These are phyloP conservation scores for Ampelomyces quisqualis DNA, from an alignment of 2,329 filamentous ascomycete species.

Conservation along the genomic window DNA sequence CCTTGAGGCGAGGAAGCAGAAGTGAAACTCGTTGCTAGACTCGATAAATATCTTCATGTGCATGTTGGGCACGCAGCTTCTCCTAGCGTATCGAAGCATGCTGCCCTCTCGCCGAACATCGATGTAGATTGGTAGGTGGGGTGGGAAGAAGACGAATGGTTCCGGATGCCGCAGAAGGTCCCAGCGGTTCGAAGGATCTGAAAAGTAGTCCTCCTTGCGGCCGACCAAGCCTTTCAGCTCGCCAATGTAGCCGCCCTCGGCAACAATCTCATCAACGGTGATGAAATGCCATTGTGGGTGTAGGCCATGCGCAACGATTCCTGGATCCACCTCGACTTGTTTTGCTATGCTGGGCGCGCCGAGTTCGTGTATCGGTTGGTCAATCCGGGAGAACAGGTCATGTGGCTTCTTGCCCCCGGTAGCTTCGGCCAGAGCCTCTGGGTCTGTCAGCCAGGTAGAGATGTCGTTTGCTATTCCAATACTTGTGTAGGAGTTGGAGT, in stretches of 20 bases:
- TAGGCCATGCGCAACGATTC: slow-evolving; percentile 53
- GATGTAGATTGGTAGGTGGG: slow-evolving; percentile 84
- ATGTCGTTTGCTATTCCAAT: slow-evolving; percentile 73
- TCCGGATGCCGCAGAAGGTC: slow-evolving; percentile 51
- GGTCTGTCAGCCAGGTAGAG: slow-evolving; percentile 75
- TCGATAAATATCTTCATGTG: slow-evolving; percentile 82
- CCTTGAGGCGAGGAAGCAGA: slow-evolving; percentile 85
- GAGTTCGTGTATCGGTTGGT: slow-evolving; percentile 56
- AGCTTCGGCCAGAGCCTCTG: slow-evolving; percentile 66
- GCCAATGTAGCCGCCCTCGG: slow-evolving; percentile 58
- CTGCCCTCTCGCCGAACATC: slow-evolving; percentile 89
- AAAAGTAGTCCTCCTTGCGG: slow-evolving; percentile 50
- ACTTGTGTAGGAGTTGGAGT: slow-evolving; percentile 76
- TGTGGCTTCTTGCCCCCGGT: slow-evolving; percentile 62
- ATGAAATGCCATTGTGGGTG: slow-evolving; percentile 72
- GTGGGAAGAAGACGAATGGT: slow-evolving; percentile 67
- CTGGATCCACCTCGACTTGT: slow-evolving; percentile 54
- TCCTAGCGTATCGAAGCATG: slow-evolving; percentile 79
- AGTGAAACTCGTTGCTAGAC: slow-evolving; percentile 69
- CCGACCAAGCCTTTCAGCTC: slow-evolving; percentile 67
- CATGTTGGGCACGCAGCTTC: slow-evolving; percentile 91
- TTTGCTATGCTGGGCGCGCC: slow-evolving; percentile 55
- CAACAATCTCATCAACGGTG: slow-evolving; percentile 55
- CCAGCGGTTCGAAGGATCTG: slow-evolving; percentile 52
- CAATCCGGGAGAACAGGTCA: slow-evolving; percentile 69